Evolutionary conservation across 257 asterid species (phyloP).

Genomic region (Apocynum venetum): DNA sequence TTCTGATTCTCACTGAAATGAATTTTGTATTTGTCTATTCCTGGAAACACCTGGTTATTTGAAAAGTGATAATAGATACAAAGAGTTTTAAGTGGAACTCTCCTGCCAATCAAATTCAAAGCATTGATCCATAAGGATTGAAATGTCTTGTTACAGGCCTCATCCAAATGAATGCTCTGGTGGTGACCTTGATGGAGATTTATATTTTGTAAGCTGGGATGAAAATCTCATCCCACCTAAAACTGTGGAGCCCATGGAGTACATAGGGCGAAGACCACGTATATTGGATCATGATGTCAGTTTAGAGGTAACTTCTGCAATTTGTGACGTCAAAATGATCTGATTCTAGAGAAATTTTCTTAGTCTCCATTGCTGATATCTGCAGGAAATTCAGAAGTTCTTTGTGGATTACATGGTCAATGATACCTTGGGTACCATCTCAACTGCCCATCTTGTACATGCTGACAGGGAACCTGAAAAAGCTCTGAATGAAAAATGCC

Average conservation of each 20-base stretch:
- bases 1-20: neutral
- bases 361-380: constrained; percentile 9
- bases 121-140: neutral
- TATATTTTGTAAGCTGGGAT: constrained; percentile 92
- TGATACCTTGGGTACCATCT: constrained; percentile 82
- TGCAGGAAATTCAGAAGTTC: constrained; percentile 86
- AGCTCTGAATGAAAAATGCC: constrained; percentile 73
- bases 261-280: constrained; percentile 76
- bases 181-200: constrained; percentile 97
- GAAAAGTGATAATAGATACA: neutral
- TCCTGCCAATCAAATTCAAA: neutral
- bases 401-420: constrained; percentile 85
- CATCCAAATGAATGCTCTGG: constrained; percentile 99
- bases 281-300: constrained; percentile 87
- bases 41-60: neutral
- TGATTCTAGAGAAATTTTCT: neutral
- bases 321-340: neutral
- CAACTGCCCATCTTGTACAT: constrained; percentile 81
- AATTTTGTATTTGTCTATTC: neutral
- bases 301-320: constrained; percentile 50
- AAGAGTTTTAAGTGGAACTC: neutral
- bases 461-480: constrained; percentile 85
- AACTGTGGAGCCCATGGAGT: constrained; percentile 89
- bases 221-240: constrained; percentile 53
- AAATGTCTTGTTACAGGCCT: constrained; percentile 53